Percentiles rank a stretch among this genome's conserved stretches.
Evolutionary conservation across 495 filamentous ascomycete genomes (phyloP).

Genomic region (Penicillium lividum): DNA sequence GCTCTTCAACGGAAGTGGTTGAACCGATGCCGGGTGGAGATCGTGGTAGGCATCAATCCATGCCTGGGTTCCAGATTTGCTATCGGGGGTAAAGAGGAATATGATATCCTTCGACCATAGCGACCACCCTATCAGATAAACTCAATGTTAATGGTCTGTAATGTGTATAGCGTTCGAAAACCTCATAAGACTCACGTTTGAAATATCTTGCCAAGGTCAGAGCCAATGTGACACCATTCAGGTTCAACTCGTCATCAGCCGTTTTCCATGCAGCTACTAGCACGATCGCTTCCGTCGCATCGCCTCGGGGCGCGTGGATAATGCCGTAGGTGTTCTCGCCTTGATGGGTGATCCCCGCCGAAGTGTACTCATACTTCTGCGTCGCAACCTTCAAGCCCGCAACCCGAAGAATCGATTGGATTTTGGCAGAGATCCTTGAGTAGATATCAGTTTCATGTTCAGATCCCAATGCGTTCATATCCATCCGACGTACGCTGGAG

Average conservation of each 20-base stretch:
- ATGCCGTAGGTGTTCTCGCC: constrained; percentile 95
- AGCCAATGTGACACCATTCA: constrained; percentile 81
- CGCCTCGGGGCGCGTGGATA: constrained; percentile 90
- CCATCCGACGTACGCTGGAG: constrained; percentile 46
- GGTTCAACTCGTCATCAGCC: constrained; percentile 74
- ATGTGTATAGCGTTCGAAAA: not conserved
- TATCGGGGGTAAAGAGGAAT: constrained; percentile 84
- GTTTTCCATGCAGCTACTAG: constrained; percentile 88
- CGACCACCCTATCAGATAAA: constrained; percentile 68
- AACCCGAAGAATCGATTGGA: constrained; percentile 72
- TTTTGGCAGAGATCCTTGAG: constrained; percentile 62
- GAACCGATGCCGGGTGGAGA: constrained; percentile 68
- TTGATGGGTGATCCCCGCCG: constrained; percentile 66
- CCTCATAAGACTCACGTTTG: constrained; percentile 57
- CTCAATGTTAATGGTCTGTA: not conserved
- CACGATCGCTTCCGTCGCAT: constrained; percentile 98
- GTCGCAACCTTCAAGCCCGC: constrained; percentile 81
- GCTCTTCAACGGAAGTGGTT: constrained; percentile 84
- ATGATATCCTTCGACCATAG: constrained; percentile 99
- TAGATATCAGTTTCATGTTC: constrained; percentile 12
- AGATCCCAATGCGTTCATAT: not conserved
- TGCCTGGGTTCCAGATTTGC: constrained; percentile 85
- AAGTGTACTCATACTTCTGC: constrained; percentile 80
- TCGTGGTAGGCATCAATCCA: constrained; percentile 99
- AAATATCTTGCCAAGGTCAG: constrained; percentile 91